A percentile compares a stretch with the other conserved stretches of the same genome.
Evolutionary conservation across 768 basidiomycete species (phyloP).

Genomic region (Kwoniella dejecticola): DNA sequence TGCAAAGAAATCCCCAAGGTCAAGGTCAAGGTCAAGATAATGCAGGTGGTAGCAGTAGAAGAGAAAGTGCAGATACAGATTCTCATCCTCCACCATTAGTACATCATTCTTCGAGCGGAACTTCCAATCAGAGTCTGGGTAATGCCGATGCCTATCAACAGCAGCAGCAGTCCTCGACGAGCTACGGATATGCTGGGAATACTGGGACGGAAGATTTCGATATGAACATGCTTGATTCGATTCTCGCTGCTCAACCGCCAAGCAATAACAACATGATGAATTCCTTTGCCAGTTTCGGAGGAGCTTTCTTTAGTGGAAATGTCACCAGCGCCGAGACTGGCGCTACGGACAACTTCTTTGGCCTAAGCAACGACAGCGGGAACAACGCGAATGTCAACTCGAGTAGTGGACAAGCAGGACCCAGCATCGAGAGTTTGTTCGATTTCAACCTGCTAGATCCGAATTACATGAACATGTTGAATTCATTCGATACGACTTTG

Average conservation of each 20-base stretch:
- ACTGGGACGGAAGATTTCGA: slow-evolving; percentile 16
- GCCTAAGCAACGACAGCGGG: neutral
- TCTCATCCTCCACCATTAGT: slow-evolving; percentile 8
- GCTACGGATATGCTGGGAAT: neutral
- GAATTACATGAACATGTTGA: slow-evolving; percentile 36
- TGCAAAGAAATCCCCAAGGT: too few relatives aligned
- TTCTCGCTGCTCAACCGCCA: neutral
- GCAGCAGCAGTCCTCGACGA: slow-evolving; percentile 1
- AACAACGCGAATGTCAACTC: neutral
- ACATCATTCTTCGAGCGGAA: slow-evolving; percentile 23
- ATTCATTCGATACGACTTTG: slow-evolving; percentile 21
- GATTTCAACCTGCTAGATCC: slow-evolving; percentile 49
- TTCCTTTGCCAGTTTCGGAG: slow-evolving; percentile 18
- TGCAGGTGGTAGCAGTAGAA: neutral
- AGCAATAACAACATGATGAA: neutral
- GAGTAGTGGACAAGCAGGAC: neutral
- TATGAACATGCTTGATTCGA: slow-evolving; percentile 21
- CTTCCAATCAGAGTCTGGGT: neutral
- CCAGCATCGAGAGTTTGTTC: slow-evolving; percentile 27
- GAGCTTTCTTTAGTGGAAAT: slow-evolving; percentile 17
- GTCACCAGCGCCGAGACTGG: neutral
- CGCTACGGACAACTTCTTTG: neutral
- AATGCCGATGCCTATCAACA: neutral
- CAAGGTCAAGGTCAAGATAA: neutral
- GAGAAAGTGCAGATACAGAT: neutral